These are phyloP conservation scores for Saraca asoca DNA, from an alignment of 331 rosid species.

Conservation along the genomic window DNA sequence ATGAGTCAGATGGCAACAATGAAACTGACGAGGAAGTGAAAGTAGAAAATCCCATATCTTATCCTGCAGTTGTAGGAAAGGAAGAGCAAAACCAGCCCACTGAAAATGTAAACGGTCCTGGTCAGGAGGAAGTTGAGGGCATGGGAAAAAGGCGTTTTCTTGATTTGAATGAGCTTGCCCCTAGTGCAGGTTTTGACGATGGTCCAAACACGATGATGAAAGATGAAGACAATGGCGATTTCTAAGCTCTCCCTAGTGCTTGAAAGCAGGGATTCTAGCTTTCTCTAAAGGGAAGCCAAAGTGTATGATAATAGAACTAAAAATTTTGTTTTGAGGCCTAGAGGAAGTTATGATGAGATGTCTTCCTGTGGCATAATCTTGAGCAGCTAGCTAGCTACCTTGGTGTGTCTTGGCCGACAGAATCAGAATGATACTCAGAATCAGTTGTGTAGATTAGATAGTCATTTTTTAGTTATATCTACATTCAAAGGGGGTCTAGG, in stretches of 20 bases:
- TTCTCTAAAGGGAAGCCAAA: conserved; percentile 47
- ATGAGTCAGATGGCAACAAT: conserved; percentile 63
- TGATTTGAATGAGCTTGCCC: conserved; percentile 94
- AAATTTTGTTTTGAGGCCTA: conserved; percentile 73
- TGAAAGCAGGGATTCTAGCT: conserved; percentile 38
- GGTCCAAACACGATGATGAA: conserved; percentile 68
- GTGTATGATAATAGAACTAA: conserved; percentile 68
- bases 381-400: conserved; percentile 40
- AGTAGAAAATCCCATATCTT: conserved; percentile 55
- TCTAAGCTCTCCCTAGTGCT: conserved; percentile 24
- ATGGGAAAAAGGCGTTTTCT: conserved; percentile 75
- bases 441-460: conserved; percentile 72
- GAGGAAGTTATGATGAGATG: conserved; percentile 56
- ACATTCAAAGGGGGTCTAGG: conserved; percentile 50
- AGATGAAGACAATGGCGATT: conserved; percentile 73
- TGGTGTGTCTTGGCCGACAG: conserved; percentile 59
- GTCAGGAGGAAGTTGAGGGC: conserved; percentile 72
- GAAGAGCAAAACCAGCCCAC: conserved; percentile 61
- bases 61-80: conserved; percentile 44
- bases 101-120: conserved; percentile 67
- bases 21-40: conserved; percentile 61
- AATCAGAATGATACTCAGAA: conserved; percentile 54
- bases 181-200: conserved; percentile 87
- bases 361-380: conserved; percentile 62
- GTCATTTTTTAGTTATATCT: conserved; percentile 69